These are phyloP conservation scores for Apiospora aurea DNA, from an alignment of 2,329 filamentous ascomycete genomes.

Conservation along the genomic window DNA sequence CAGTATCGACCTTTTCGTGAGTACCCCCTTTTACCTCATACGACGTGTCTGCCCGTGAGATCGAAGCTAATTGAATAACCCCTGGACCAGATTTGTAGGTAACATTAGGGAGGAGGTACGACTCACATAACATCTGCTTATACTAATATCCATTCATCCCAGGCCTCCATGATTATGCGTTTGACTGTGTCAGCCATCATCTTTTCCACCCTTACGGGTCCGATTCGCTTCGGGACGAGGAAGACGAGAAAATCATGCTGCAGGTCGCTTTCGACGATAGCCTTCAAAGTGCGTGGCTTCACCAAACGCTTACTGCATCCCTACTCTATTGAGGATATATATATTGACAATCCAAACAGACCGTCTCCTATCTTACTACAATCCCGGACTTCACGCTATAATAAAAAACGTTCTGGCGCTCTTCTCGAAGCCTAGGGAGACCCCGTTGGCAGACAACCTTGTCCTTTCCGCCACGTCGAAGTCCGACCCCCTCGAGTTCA, in stretches of 20 bases:
- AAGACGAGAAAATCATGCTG: slow-evolving; percentile 72
- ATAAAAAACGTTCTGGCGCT: slow-evolving; percentile 54
- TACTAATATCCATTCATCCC: slow-evolving; percentile 29
- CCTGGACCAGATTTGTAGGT: slow-evolving; percentile 6
- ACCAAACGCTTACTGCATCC: not conserved
- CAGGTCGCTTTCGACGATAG: slow-evolving; percentile 73
- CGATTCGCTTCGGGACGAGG: slow-evolving; percentile 60
- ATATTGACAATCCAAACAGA: slow-evolving; percentile 48
- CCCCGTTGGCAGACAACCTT: slow-evolving; percentile 65
- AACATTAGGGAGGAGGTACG: no score
- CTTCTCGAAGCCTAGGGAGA: slow-evolving; percentile 61
- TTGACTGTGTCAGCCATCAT: slow-evolving; percentile 73
- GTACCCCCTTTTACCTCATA: slow-evolving; percentile 30
- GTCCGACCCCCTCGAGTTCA: slow-evolving; percentile 58
- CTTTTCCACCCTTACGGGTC: slow-evolving; percentile 73
- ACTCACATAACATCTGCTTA: no score
- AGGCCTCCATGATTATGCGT: slow-evolving; percentile 70
- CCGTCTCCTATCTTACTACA: slow-evolving; percentile 65
- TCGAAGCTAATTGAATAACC: not conserved
- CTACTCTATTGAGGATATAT: not conserved
- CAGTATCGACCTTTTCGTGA: slow-evolving; percentile 68
- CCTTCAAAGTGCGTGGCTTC: slow-evolving; percentile 62
- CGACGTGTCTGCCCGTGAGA: not conserved
- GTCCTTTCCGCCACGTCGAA: slow-evolving; percentile 60
- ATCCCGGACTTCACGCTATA: slow-evolving; percentile 57